Conservation (phyloP, 1,139 yeast genomes). For the Geotrichum klebahnii region DNA sequence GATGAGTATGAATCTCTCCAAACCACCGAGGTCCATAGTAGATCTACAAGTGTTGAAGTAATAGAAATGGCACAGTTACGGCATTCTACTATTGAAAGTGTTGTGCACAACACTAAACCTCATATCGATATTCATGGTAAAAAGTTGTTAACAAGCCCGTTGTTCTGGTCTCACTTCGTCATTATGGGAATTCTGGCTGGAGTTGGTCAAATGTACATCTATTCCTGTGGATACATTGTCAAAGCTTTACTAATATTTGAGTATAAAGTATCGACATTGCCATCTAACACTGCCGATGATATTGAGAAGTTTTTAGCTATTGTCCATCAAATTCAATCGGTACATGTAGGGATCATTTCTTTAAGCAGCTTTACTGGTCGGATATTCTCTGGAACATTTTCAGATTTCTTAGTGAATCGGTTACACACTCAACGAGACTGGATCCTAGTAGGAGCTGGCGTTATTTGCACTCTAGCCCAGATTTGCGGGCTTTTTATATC, state of each 20-base stretch:
- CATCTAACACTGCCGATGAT: slow-evolving; percentile 21
- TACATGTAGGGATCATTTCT: slow-evolving; percentile 70
- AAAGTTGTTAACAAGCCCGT: slow-evolving; percentile 28
- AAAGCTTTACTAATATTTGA: slow-evolving; percentile 45
- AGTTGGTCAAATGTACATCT: slow-evolving; percentile 74
- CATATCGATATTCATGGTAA: slow-evolving; percentile 30
- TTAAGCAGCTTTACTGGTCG: slow-evolving; percentile 65
- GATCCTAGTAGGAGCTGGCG: slow-evolving; percentile 54
- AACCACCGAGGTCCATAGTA: slow-evolving; percentile 14
- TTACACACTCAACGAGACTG: slow-evolving; percentile 60
- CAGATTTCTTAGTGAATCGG: slow-evolving; percentile 55
- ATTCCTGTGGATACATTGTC: slow-evolving; percentile 66
- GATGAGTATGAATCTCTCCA: slow-evolving; percentile 17
- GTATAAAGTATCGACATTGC: slow-evolving; percentile 3
- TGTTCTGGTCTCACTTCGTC: slow-evolving; percentile 41
- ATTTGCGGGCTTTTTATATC: slow-evolving; percentile 37
- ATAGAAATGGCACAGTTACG: background rate
- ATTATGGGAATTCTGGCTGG: slow-evolving; percentile 64
- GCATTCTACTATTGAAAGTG: slow-evolving; percentile 13
- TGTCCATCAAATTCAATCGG: slow-evolving; percentile 51
- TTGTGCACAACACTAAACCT: slow-evolving; percentile 18
- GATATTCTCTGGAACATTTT: slow-evolving; percentile 61
- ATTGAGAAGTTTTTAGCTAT: slow-evolving; percentile 14
- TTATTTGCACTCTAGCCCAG: slow-evolving; percentile 40
- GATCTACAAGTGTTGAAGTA: slow-evolving; percentile 15